A percentile compares a stretch with the other conserved stretches of the same genome.
Conservation (phyloP, 441 rosid genomes). For the Mallotus repandus region DNA sequence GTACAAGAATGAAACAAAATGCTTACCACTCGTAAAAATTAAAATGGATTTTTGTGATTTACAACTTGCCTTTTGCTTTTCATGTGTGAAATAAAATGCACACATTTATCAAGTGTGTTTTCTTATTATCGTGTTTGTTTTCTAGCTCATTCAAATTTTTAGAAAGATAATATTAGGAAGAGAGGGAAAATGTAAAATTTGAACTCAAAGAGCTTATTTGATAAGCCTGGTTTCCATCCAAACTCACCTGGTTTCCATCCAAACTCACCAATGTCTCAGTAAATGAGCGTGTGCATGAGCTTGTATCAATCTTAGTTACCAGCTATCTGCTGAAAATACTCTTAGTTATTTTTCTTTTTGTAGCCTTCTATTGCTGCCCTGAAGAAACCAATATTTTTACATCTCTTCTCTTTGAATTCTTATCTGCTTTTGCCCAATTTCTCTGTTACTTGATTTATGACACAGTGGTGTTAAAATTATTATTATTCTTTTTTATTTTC, state of each 20-base stretch:
- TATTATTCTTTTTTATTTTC: background rate
- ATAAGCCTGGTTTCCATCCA: background rate
- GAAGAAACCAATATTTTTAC: background rate
- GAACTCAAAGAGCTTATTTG: background rate
- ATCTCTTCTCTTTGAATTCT: background rate
- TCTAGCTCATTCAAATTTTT: too few species aligned
- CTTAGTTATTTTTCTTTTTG: background rate
- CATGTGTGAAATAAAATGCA: background rate
- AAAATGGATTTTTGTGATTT: background rate
- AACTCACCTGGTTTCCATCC: background rate
- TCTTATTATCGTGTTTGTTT: too few species aligned
- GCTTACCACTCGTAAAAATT: background rate
- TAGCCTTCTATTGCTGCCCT: background rate
- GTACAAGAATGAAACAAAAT: too few species aligned
- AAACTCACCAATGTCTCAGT: background rate
- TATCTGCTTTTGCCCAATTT: background rate
- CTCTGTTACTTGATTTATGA: background rate
- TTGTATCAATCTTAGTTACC: background rate
- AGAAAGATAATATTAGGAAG: background rate
- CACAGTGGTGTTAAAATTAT: background rate
- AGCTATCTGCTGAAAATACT: background rate
- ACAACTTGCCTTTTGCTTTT: too few species aligned
- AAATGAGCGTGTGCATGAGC: background rate
- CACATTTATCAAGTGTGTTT: background rate
- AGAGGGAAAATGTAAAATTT: background rate